Evolutionary conservation across 1,284 basidiomycete genomes (phyloP).

Genomic region (Apiotrichum gamsii): DNA sequence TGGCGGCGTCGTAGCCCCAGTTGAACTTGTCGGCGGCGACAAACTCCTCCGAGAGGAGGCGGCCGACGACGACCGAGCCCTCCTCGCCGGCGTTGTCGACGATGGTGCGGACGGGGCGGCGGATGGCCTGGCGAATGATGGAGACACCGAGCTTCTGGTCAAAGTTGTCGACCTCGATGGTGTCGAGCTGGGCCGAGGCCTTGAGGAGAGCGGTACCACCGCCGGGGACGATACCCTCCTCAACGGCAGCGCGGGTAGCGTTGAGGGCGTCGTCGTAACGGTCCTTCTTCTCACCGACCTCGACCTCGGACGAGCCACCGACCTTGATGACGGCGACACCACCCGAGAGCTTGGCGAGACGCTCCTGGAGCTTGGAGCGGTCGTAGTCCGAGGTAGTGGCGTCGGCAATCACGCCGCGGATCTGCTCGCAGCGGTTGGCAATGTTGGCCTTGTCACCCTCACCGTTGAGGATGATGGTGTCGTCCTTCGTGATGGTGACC

Average conservation of each 20-base stretch:
- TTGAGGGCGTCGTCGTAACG: slow-evolving; percentile 96
- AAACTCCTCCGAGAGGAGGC: slow-evolving; percentile 54
- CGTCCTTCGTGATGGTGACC: slow-evolving; percentile 95
- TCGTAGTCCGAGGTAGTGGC: slow-evolving; percentile 86
- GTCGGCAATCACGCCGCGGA: slow-evolving; percentile 78
- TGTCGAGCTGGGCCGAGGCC: slow-evolving; percentile 74
- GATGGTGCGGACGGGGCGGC: slow-evolving; percentile 79
- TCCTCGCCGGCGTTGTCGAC: slow-evolving; percentile 94
- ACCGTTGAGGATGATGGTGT: slow-evolving; percentile 94
- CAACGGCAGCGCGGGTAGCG: slow-evolving; percentile 94
- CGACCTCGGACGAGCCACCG: slow-evolving; percentile 87
- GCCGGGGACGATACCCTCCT: slow-evolving; percentile 95
- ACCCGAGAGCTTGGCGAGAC: slow-evolving; percentile 89
- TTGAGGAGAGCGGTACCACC: slow-evolving; percentile 79
- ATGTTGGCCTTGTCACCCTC: slow-evolving; percentile 80
- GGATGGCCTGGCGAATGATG: slow-evolving; percentile 84
- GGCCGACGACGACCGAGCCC: slow-evolving; percentile 85
- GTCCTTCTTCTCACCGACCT: slow-evolving; percentile 99
- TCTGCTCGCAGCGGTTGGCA: slow-evolving; percentile 87
- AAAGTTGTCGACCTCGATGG: slow-evolving; percentile 81
- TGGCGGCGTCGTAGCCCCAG: slow-evolving; percentile 85
- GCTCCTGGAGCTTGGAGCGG: slow-evolving; percentile 91
- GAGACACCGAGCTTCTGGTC: slow-evolving; percentile 94
- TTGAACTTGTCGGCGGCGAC: slow-evolving; percentile 56
- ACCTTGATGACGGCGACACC: slow-evolving; percentile 99